Conservation (phyloP, 2,329 filamentous ascomycete species). For the Aureobasidium sp. region DNA sequence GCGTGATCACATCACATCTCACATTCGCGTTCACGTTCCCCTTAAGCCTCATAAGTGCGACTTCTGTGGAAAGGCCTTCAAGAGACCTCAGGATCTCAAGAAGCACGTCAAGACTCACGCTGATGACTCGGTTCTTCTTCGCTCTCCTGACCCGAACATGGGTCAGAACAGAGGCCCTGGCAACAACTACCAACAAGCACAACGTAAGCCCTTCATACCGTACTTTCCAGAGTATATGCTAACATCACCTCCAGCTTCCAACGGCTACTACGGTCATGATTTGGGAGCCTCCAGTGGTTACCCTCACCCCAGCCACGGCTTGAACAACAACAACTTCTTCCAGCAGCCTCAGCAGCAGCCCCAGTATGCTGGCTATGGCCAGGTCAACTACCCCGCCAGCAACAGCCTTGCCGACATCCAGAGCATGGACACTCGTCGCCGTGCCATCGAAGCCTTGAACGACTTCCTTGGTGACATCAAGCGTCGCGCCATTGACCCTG, state of each 20-base stretch:
- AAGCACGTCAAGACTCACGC: slow-evolving; percentile 99
- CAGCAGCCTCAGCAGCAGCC: slow-evolving; percentile 22
- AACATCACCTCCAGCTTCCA: slow-evolving; percentile 16
- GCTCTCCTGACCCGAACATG: slow-evolving; percentile 53
- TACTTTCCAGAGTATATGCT: slow-evolving; percentile 2
- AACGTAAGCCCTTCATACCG: slow-evolving; percentile 17
- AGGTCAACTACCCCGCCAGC: slow-evolving; percentile 41
- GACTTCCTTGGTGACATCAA: slow-evolving; percentile 93
- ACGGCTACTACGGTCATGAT: slow-evolving; percentile 25
- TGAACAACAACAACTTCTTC: slow-evolving; percentile 20
- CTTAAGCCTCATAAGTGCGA: slow-evolving; percentile 99
- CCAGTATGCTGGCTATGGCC: slow-evolving; percentile 33
- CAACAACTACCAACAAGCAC: slow-evolving; percentile 26
- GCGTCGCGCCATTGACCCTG: slow-evolving; percentile 80
- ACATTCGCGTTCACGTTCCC: slow-evolving; percentile 97
- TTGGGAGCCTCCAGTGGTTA: slow-evolving; percentile 17
- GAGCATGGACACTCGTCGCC: slow-evolving; percentile 65
- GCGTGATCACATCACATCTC: slow-evolving; percentile 97
- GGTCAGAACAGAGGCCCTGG: slow-evolving; percentile 21
- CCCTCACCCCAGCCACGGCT: slow-evolving; percentile 23
- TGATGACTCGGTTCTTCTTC: slow-evolving; percentile 75
- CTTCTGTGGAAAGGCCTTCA: slow-evolving; percentile 98
- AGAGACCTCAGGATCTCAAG: slow-evolving; percentile 96
- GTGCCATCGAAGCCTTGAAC: slow-evolving; percentile 73
- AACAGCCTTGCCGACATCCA: slow-evolving; percentile 29